A percentile compares a stretch with the other conserved stretches of the same genome.
These are phyloP conservation scores for Dryas integrifolia DNA, from an alignment of 331 rosid genomes.

Conservation along the genomic window DNA sequence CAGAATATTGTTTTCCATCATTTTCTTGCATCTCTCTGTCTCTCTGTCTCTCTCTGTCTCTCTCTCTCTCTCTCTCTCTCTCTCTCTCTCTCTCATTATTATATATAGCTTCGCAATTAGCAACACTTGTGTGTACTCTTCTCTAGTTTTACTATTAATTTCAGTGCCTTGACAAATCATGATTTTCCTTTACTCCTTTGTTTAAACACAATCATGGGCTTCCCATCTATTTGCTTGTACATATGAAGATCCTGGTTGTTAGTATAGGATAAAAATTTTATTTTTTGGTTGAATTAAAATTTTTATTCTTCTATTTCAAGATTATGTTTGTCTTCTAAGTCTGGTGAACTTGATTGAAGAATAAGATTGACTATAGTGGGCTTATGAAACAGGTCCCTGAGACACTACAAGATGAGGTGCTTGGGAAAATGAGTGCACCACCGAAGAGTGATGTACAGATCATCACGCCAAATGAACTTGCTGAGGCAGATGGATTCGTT, in stretches of 20 bases:
- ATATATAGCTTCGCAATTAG: neutral
- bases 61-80: neutral
- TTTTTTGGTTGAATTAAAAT: neutral
- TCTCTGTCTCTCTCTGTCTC: neutral
- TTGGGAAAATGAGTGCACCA: conserved; percentile 95
- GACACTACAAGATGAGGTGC: conserved; percentile 70
- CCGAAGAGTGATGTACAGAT: conserved; percentile 73
- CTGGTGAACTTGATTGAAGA: neutral
- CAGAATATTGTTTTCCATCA: neutral
- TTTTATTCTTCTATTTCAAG: neutral
- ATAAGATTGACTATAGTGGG: conserved; percentile 23
- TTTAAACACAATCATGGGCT: neutral
- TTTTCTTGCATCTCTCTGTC: neutral
- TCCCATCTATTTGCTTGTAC: neutral
- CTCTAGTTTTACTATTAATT: neutral
- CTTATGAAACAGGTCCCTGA: conserved; percentile 72
- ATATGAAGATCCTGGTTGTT: conserved; percentile 1
- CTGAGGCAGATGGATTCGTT: conserved; percentile 85
- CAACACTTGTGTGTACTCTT: neutral
- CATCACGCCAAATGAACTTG: conserved; percentile 74
- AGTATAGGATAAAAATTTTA: neutral
- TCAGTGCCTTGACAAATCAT: neutral
- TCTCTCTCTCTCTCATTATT: neutral
- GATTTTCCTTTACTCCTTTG: neutral
- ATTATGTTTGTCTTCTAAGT: neutral